Conservation (phyloP, 2,329 filamentous ascomycete species). For the Nakataea oryzae region DNA sequence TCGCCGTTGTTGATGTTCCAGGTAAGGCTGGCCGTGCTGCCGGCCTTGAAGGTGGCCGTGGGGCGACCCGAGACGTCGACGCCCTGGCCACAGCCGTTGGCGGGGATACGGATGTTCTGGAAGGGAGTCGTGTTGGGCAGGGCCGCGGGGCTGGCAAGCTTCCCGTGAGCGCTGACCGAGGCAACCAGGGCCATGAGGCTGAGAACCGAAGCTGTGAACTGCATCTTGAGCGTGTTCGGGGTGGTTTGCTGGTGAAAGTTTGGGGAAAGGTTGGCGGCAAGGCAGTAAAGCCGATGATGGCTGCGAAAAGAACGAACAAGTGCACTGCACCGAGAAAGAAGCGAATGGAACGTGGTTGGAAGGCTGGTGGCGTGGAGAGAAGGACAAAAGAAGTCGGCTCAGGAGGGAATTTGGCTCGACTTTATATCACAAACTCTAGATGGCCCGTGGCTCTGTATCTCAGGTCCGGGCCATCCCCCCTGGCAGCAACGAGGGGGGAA, state of each 20-base stretch:
- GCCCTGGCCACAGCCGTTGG: conserved; percentile 1
- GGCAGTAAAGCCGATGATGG: neutral
- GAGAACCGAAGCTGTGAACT: neutral
- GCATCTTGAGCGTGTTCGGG: neutral
- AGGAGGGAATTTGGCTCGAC: neutral
- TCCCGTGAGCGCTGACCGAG: conserved; percentile 2
- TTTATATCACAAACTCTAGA: neutral
- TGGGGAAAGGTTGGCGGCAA: neutral
- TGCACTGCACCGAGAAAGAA: conserved; percentile 1
- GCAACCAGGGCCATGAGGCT: neutral
- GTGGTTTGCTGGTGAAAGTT: neutral
- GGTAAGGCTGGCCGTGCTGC: neutral
- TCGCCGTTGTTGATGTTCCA: conserved; percentile 1
- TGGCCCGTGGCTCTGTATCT: neutral
- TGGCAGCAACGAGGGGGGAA: neutral
- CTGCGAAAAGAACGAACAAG: neutral
- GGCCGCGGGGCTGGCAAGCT: neutral
- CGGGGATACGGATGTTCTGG: conserved; percentile 1
- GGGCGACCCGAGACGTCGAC: neutral
- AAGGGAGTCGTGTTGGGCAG: neutral
- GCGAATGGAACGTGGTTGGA: neutral
- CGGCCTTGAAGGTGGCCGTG: neutral
- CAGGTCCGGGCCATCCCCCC: too few relatives aligned
- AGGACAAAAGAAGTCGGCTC: neutral
- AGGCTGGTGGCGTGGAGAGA: neutral